A percentile compares a stretch with the other conserved stretches of the same genome.
These are phyloP conservation scores for Suillus subalutaceus DNA, from an alignment of 768 basidiomycete genomes.

Conservation along the genomic window DNA sequence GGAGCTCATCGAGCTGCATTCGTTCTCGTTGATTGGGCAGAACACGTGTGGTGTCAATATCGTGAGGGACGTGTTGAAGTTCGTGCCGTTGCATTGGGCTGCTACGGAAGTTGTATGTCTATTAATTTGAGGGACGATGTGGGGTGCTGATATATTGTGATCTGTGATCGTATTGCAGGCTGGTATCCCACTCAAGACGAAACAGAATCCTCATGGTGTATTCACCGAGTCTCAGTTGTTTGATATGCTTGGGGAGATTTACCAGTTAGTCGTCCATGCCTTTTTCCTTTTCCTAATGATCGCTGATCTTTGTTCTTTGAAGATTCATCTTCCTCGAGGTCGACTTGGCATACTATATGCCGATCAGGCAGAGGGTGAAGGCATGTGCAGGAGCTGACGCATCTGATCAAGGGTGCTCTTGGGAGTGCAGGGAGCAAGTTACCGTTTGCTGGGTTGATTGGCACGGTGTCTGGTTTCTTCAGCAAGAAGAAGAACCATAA, in stretches of 20 bases:
- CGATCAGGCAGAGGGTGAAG: slow-evolving; percentile 52
- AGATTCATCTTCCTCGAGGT: slow-evolving; percentile 81
- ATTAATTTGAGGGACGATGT: background rate
- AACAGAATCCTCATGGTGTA: slow-evolving; percentile 51
- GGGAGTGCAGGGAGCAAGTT: slow-evolving; percentile 43
- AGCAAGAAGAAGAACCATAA: slow-evolving; percentile 48
- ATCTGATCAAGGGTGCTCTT: slow-evolving; percentile 57
- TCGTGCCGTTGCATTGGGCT: slow-evolving; percentile 70
- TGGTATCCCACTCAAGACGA: slow-evolving; percentile 70
- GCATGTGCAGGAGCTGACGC: slow-evolving; percentile 55
- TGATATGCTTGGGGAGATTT: slow-evolving; percentile 68
- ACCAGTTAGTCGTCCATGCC: slow-evolving; percentile 46
- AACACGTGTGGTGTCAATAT: slow-evolving; percentile 62
- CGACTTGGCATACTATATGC: slow-evolving; percentile 60
- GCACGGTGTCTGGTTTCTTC: slow-evolving; percentile 50
- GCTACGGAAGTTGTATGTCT: slow-evolving; percentile 65
- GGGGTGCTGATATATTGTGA: slow-evolving; percentile 4
- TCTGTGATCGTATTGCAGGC: slow-evolving; percentile 44
- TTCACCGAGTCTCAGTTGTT: slow-evolving; percentile 68
- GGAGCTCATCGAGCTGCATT: slow-evolving; percentile 54
- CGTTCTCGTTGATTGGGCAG: slow-evolving; percentile 60
- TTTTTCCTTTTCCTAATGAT: background rate
- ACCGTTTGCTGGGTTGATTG: slow-evolving; percentile 45
- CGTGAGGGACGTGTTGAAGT: slow-evolving; percentile 66
- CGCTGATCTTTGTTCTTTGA: background rate